Base-by-base conservation (phyloP, 192 early-diverging fungal species). In the Gamsiella multidivaricata region DNA sequence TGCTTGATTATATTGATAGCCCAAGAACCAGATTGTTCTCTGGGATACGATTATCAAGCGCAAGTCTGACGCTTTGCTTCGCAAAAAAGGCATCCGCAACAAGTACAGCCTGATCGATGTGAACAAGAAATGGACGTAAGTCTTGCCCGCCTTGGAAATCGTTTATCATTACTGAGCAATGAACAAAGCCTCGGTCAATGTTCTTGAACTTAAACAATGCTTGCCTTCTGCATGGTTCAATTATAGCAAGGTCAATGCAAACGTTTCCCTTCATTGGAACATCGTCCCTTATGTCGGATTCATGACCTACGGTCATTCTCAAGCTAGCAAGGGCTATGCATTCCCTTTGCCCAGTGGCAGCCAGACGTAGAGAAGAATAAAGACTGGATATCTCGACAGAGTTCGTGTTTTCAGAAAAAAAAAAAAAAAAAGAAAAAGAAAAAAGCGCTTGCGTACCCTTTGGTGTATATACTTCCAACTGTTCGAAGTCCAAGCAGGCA, bases 21-120 rank as follows among this genome's bases (percentile, higher is more conserved):
- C 80, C 42, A 73, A 72, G 42, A 96, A 96, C 67, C 89, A 94
- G 62, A 87, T 93, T 39, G 87, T 92, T 2, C 61, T 96, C 33
- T 96, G 94, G 94, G 95, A 96, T 78, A 82, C 85, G 33, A 93
- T 95, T 60, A 91, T 96, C 61, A 76, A 74, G 33, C 68, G 67
- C 62, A 92, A 93, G 67, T 85, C 89, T 31, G 82, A 90, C 17
- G 91, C 94, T 17, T 32, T 85, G 5, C 73, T 95, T 26, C 52
- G 71, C 52, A 75, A 91, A 36, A 79, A 79, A 22, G 83, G 87
- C 25, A 58, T 91, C 46, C 70, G 70, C 28, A 84, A 83, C 62
- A 91, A 93, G 81, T 96, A 96, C 83, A 63, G 76, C 8, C 70
- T 93, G 18, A 83, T 88, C 26, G 92, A 95, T 71, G 86, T 94